Percentiles rank a stretch among this genome's conserved stretches.
Conservation (phyloP, 176 grass and related monocot species). For the Pharus latifolius region DNA sequence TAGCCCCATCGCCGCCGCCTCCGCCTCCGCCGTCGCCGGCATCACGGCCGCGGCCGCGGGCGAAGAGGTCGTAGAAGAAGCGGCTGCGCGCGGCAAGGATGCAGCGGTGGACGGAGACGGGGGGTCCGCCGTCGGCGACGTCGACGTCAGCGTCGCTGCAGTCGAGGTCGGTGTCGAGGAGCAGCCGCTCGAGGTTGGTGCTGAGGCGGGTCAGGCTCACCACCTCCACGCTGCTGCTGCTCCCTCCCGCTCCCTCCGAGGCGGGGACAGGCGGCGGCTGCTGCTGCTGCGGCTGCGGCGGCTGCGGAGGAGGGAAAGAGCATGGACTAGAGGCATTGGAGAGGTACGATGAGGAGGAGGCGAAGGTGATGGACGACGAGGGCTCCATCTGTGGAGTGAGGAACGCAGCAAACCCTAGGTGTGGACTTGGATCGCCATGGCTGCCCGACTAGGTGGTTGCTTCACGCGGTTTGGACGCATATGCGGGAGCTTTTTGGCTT, state of each 20-base stretch:
- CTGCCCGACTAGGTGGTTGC: neutral
- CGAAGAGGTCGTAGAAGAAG: slow-evolving; percentile 79
- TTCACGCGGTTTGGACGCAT: slow-evolving; percentile 11
- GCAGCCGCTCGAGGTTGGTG: slow-evolving; percentile 65
- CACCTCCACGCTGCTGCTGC: slow-evolving; percentile 36
- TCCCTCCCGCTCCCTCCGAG: neutral
- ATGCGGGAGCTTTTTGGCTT: neutral
- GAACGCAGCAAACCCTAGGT: too few relatives aligned
- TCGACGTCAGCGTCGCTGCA: slow-evolving; percentile 88
- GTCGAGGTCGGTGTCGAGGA: slow-evolving; percentile 52
- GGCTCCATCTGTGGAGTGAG: too few relatives aligned
- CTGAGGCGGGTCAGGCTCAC: slow-evolving; percentile 71
- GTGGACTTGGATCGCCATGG: slow-evolving; percentile 22
- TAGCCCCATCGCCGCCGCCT: neutral
- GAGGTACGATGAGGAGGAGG: slow-evolving; percentile 52
- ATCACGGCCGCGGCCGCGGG: slow-evolving; percentile 11
- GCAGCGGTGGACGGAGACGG: slow-evolving; percentile 81
- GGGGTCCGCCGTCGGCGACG: slow-evolving; percentile 38
- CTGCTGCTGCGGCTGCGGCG: neutral
- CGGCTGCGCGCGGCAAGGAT: slow-evolving; percentile 70
- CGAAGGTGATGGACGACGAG: slow-evolving; percentile 60
- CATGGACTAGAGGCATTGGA: slow-evolving; percentile 60
- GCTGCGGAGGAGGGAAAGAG: neutral
- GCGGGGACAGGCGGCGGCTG: neutral
- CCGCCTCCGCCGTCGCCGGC: neutral